A percentile compares a stretch with the other conserved stretches of the same genome.
Conservation (phyloP, 2,329 filamentous ascomycete species). For the Epichloe gansuensis region DNA sequence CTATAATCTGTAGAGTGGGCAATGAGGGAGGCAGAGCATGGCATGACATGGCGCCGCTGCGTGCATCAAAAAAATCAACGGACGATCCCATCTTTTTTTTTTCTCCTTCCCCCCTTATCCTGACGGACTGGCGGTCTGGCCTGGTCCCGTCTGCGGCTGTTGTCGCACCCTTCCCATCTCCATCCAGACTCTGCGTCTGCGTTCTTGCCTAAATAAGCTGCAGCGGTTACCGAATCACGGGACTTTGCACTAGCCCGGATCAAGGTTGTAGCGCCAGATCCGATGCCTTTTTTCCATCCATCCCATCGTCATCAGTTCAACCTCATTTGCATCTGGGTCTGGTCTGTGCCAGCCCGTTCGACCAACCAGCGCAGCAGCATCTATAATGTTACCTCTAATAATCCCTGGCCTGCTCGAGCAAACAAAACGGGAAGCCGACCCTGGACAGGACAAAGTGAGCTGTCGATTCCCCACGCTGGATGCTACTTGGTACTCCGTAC, state of each 20-base stretch:
- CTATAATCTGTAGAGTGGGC: not conserved
- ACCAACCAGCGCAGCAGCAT: not conserved
- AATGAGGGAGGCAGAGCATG: no score
- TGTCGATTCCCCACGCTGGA: not conserved
- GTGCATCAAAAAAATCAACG: no score
- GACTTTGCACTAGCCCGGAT: conserved; percentile 1
- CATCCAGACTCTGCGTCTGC: not conserved
- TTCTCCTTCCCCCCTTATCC: not conserved
- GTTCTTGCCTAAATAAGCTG: not conserved
- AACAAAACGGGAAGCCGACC: not conserved
- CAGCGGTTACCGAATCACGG: conserved; percentile 1
- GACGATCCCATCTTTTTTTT: no score
- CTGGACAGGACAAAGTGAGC: not conserved
- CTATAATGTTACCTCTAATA: no score
- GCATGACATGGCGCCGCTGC: no score
- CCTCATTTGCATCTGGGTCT: not conserved
- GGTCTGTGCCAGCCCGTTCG: not conserved
- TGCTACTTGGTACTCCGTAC: not conserved
- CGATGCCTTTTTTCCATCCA: not conserved
- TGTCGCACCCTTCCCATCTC: conserved; percentile 1
- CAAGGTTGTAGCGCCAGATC: not conserved
- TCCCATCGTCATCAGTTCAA: not conserved
- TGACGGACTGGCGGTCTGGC: conserved; percentile 1
- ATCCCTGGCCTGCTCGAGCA: not conserved
- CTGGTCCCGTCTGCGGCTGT: not conserved